These are phyloP conservation scores for Onygena corvina DNA, from an alignment of 2,329 filamentous ascomycete genomes.

Conservation along the genomic window DNA sequence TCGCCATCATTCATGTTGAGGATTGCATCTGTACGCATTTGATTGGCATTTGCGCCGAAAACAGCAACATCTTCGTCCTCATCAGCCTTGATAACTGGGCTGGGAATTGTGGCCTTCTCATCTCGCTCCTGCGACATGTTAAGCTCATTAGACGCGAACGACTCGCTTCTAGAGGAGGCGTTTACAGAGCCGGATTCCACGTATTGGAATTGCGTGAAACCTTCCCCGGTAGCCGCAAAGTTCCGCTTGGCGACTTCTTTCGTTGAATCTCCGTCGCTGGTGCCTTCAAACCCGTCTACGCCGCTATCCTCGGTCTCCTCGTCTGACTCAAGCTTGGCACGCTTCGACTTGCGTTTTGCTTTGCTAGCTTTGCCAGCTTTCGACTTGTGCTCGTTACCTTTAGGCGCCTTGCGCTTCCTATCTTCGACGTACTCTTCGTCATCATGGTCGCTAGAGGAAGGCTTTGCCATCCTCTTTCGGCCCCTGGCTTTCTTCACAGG, in stretches of 20 bases:
- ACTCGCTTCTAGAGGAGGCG: background rate
- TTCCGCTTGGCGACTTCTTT: background rate
- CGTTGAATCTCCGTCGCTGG: background rate
- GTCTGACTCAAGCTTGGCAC: background rate
- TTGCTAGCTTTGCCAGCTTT: background rate
- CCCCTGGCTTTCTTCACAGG: background rate
- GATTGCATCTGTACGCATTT: too few relatives aligned
- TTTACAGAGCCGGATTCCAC: background rate
- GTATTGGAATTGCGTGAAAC: slow-evolving; percentile 9
- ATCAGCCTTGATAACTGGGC: too few relatives aligned
- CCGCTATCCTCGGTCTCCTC: background rate
- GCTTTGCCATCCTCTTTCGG: slow-evolving; percentile 12
- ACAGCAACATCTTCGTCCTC: too few relatives aligned
- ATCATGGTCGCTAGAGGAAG: background rate
- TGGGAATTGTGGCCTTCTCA: too few relatives aligned
- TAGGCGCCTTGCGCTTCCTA: background rate
- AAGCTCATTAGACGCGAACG: background rate
- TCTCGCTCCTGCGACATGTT: background rate
- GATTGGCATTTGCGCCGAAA: too few relatives aligned
- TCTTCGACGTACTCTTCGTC: slow-evolving; percentile 1
- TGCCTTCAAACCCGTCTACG: background rate
- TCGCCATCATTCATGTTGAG: too few relatives aligned
- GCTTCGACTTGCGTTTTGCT: background rate
- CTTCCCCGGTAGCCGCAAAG: slow-evolving; percentile 9
- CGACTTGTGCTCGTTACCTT: slow-evolving; percentile 1